These are phyloP conservation scores for Candida nonsorbophila DNA, from an alignment of 805 yeast species.

Conservation along the genomic window DNA sequence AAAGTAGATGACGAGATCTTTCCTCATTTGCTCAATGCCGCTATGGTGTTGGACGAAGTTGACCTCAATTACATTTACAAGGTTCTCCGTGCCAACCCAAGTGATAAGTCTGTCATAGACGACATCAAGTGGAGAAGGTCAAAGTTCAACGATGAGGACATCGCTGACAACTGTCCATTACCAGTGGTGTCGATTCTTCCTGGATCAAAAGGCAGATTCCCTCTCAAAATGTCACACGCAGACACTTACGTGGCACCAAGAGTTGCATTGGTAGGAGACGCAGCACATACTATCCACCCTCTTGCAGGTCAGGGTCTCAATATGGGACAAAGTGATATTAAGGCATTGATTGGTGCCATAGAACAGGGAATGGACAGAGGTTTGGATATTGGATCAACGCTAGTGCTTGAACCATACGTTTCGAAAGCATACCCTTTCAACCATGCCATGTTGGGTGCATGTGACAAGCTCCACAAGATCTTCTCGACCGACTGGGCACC, in stretches of 20 bases:
- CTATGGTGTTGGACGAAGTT: slow-evolving; percentile 67
- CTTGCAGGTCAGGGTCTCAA: slow-evolving; percentile 96
- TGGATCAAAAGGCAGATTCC: slow-evolving; percentile 79
- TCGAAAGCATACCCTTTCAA: slow-evolving; percentile 76
- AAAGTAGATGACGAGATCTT: slow-evolving; percentile 58
- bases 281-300: slow-evolving; percentile 97
- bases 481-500: slow-evolving; percentile 73
- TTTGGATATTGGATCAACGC: slow-evolving; percentile 75
- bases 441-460: slow-evolving; percentile 77
- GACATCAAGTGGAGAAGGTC: slow-evolving; percentile 73
- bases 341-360: slow-evolving; percentile 59
- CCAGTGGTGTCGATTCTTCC: slow-evolving; percentile 54
- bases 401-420: slow-evolving; percentile 84
- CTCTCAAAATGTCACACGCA: slow-evolving; percentile 82
- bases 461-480: slow-evolving; percentile 86
- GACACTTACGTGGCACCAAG: slow-evolving; percentile 82
- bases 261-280: slow-evolving; percentile 94
- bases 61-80: slow-evolving; percentile 71
- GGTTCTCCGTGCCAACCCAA: slow-evolving; percentile 28
- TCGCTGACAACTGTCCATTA: slow-evolving; percentile 64
- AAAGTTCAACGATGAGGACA: slow-evolving; percentile 32
- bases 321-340: slow-evolving; percentile 95
- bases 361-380: slow-evolving; percentile 74
- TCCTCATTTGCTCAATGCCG: slow-evolving; percentile 75
- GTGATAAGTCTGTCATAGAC: slow-evolving; percentile 46